Percentiles rank a stretch among this genome's conserved stretches.
These are phyloP conservation scores for Dioscorea zingiberensis DNA, from an alignment of 106 monocot genomes.

Conservation along the genomic window DNA sequence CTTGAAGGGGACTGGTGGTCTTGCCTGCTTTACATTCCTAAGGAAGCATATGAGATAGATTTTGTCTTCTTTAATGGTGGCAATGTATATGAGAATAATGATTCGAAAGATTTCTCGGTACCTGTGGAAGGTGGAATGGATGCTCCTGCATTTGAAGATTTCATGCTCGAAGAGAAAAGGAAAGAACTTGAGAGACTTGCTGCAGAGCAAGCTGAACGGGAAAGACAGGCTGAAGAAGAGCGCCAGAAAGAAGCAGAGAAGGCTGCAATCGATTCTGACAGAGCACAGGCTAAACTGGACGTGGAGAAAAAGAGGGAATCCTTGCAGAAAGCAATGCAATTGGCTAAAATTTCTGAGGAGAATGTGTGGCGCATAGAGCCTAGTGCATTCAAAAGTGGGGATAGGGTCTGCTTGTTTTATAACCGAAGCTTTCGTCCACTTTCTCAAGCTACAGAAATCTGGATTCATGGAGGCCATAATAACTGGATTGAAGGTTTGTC, in stretches of 20 bases:
- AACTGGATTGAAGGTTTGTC: conserved; percentile 77
- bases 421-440: conserved; percentile 65
- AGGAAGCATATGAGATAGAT: conserved; percentile 77
- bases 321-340: conserved; percentile 25
- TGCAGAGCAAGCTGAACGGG: conserved; percentile 69
- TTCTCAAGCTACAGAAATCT: conserved; percentile 57
- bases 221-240: conserved; percentile 65
- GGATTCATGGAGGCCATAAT: conserved; percentile 97
- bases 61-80: conserved; percentile 91
- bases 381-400: conserved; percentile 37
- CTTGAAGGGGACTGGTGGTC: conserved; percentile 89
- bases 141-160: conserved; percentile 64
- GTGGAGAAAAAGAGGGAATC: conserved; percentile 49
- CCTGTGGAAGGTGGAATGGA: conserved; percentile 56
- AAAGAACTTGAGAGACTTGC: conserved; percentile 63
- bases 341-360: conserved; percentile 32
- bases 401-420: conserved; percentile 66
- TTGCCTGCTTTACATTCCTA: conserved; percentile 67
- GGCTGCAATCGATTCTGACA: conserved; percentile 52
- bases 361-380: conserved; percentile 63
- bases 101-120: conserved; percentile 49
- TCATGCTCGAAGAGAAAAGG: conserved; percentile 72
- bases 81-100: conserved; percentile 76
- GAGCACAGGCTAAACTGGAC: conserved; percentile 64
- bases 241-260: conserved; percentile 47